A percentile compares a stretch with the other conserved stretches of the same genome.
Evolutionary conservation across 805 yeast species (phyloP).

Genomic region (Hanseniaspora occidentalis): DNA sequence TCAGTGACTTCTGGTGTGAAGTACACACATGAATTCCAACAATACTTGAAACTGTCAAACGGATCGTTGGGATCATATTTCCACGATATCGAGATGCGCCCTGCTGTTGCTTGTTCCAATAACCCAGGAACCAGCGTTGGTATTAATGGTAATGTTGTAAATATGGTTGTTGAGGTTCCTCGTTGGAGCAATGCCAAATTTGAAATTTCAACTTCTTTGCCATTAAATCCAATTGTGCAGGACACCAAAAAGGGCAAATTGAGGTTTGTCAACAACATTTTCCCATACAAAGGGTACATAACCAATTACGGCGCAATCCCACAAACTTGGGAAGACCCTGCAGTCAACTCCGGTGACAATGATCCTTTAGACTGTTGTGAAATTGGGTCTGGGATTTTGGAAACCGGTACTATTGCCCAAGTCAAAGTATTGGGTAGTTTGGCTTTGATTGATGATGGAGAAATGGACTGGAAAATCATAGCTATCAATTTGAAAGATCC

Average conservation of each 20-base stretch:
- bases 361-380: conserved; percentile 95
- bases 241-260: conserved; percentile 96
- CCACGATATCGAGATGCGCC: conserved; percentile 40
- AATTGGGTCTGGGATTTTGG: conserved; percentile 44
- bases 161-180: conserved; percentile 90
- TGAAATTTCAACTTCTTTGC: conserved; percentile 78
- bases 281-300: conserved; percentile 98
- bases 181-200: conserved; percentile 97
- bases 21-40: conserved; percentile 28
- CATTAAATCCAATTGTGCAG: conserved; percentile 88
- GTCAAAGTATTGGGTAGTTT: conserved; percentile 65
- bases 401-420: conserved; percentile 48
- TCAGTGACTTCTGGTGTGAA: conserved; percentile 25
- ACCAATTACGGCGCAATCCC: conserved; percentile 99
- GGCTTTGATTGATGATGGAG: conserved; percentile 85
- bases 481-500: conserved; percentile 60
- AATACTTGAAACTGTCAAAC: conserved; percentile 30
- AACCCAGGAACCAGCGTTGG: neutral
- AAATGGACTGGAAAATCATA: conserved; percentile 88
- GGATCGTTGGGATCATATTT: conserved; percentile 48
- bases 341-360: conserved; percentile 58
- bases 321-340: conserved; percentile 74
- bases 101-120: neutral
- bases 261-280: conserved; percentile 92
- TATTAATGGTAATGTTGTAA: conserved; percentile 3